phyloP scores from a whole-genome alignment of 208 protist species.

The Acanthamoeba culbertsoni region DNA sequence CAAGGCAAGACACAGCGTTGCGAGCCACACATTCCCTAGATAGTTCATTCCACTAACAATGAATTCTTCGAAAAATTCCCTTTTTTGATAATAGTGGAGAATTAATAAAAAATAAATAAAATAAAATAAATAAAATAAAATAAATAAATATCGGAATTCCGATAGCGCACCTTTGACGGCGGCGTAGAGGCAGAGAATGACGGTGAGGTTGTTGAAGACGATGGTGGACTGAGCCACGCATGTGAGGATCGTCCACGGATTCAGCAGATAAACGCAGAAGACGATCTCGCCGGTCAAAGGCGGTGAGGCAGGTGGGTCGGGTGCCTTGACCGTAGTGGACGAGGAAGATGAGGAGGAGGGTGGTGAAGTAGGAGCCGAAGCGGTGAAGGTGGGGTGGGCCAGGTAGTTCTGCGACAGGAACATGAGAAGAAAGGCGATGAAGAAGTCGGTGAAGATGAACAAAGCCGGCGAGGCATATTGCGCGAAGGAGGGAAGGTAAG shows the following conservation, averaged over 20 bases:
- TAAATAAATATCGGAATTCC: too few species aligned
- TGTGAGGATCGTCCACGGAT: slow-evolving; percentile 57
- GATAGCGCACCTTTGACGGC: slow-evolving; percentile 40
- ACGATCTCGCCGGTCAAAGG: slow-evolving; percentile 11
- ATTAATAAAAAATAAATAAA: too few species aligned
- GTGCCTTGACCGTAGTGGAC: not conserved
- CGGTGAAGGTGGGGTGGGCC: slow-evolving; percentile 40
- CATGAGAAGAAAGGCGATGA: slow-evolving; percentile 58
- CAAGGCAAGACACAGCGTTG: slow-evolving; percentile 36
- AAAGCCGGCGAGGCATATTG: not conserved
- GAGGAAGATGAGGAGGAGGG: not conserved
- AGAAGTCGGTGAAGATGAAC: slow-evolving; percentile 41
- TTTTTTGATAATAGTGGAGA: too few species aligned
- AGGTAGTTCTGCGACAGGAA: slow-evolving; percentile 33
- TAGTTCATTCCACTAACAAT: not conserved
- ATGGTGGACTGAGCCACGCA: slow-evolving; percentile 54
- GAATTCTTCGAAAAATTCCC: too few species aligned
- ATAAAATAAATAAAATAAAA: too few species aligned
- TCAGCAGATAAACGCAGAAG: slow-evolving; percentile 52
- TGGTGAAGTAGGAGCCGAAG: not conserved
- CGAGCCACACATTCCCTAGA: slow-evolving; percentile 40
- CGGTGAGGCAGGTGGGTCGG: not conserved
- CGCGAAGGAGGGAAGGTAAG: not conserved
- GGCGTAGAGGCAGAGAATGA: slow-evolving; percentile 38
- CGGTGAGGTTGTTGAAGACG: slow-evolving; percentile 59